Evolutionary conservation across 202 grass and related monocot genomes (phyloP), one percentile per base, ranked within the genome.

Genomic region (Bolboschoenoplectus hybrid): DNA sequence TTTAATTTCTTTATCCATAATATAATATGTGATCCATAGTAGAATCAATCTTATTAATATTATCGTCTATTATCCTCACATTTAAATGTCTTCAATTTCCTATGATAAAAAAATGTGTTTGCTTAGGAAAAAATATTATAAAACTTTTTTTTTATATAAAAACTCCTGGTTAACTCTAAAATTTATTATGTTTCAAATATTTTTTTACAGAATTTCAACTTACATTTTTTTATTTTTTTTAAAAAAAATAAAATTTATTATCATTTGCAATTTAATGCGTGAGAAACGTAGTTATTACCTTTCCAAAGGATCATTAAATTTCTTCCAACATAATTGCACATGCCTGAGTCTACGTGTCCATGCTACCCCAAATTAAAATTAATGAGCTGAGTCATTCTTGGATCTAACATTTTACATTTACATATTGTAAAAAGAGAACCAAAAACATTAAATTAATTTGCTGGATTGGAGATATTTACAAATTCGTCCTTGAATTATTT

Each of bases 281-380:
- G 26, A 26, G 26, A 26, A 26, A 26, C 26, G 26, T 26, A 49
- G 35, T 13, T 78, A 51, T n/a, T 78, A 77, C 10, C 10, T 56
- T 55, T 77, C 34, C 74, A 39, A 74, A 56, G 49, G 50, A 0
- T 17, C 9, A 55, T 53, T 76, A 55, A 20, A 36, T 65, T 52
- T 67, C 16, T 67, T 38, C 32, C 16, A 12, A 51, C 46, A 51
- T 83, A 83, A 52, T 36, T 51, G 43, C 81, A 83, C 62, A 83
- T 83, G 81, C 43, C 4, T 1, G 34, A 69, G 63, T 68, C 39
- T 26, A 83, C 81, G 81, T 83, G 81, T 83, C 81, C 57, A 61
- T 82, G 58, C 57, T 47, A 63, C 39, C 35, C 13, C 34, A 34
- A 53, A 83, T 83, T 69, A 55, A 26, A 26, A 52, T 83, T 83